A percentile compares a stretch with the other conserved stretches of the same genome.
These are phyloP conservation scores for Deuterostichococcus epilithicus DNA, from an alignment of 139 green algal genomes.

Conservation along the genomic window DNA sequence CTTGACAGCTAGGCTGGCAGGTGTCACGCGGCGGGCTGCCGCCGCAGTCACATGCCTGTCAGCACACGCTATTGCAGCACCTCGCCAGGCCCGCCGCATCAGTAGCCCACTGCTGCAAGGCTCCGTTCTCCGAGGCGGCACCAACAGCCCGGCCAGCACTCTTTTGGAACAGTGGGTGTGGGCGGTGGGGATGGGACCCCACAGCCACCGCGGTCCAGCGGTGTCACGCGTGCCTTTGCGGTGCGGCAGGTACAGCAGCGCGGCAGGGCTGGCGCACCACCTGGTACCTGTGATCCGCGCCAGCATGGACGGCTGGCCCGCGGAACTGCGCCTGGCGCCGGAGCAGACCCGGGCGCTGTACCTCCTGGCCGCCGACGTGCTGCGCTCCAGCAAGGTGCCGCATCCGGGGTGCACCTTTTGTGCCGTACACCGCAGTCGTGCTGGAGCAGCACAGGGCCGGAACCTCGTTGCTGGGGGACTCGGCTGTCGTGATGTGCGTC, in stretches of 20 bases:
- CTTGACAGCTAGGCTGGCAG: background rate
- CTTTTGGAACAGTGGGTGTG: no score
- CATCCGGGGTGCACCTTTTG: background rate
- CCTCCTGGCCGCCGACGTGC: slow-evolving; percentile 19
- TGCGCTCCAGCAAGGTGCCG: slow-evolving; percentile 14
- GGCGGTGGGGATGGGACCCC: no score
- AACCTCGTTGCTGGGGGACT: no score
- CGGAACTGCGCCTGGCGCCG: slow-evolving; percentile 14
- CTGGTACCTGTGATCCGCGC: slow-evolving; percentile 16
- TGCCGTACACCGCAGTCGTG: no score
- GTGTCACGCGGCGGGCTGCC: background rate
- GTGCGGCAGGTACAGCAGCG: background rate
- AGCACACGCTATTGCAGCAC: background rate
- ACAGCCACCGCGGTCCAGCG: no score
- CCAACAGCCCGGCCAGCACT: no score
- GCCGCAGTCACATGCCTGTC: background rate
- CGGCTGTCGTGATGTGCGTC: no score
- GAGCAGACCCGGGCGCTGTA: slow-evolving; percentile 23
- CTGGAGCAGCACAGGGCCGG: no score
- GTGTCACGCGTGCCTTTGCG: background rate
- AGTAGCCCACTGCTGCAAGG: no score
- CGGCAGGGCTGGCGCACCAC: background rate
- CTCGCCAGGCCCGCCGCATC: no score
- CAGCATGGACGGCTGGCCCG: slow-evolving; percentile 24
- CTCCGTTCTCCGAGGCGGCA: no score